These are phyloP conservation scores for Lagerstroemia speciosa DNA, from an alignment of 345 rosid species.

Conservation along the genomic window DNA sequence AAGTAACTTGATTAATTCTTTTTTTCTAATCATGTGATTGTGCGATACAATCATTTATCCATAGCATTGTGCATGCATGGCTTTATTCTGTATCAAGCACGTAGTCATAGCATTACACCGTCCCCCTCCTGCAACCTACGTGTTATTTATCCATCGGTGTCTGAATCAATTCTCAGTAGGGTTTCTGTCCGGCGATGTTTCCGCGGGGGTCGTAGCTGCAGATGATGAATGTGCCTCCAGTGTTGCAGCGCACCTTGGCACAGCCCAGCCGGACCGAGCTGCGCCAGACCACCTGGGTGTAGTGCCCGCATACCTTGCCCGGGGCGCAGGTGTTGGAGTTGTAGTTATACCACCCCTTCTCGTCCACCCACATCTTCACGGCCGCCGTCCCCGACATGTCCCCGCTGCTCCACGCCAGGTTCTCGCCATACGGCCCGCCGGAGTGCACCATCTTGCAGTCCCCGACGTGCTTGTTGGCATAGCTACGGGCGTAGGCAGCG, in stretches of 20 bases:
- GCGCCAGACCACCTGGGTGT: neutral
- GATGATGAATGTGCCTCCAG: neutral
- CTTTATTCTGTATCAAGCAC: too few relatives aligned
- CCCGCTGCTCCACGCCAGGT: neutral
- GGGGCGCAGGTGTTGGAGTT: neutral
- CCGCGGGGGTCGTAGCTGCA: constrained; percentile 4
- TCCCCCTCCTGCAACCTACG: too few relatives aligned
- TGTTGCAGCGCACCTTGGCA: neutral
- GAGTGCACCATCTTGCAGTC: neutral
- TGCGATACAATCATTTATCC: too few relatives aligned
- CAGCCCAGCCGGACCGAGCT: neutral
- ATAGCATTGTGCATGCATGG: too few relatives aligned
- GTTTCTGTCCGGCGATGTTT: neutral
- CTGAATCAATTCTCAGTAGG: too few relatives aligned
- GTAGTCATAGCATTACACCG: too few relatives aligned
- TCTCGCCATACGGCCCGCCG: constrained; percentile 6
- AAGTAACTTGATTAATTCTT: too few relatives aligned
- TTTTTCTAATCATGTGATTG: too few relatives aligned
- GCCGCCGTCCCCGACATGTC: neutral
- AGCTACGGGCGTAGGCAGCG: constrained; percentile 11
- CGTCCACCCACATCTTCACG: constrained; percentile 4
- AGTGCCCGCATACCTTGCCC: neutral
- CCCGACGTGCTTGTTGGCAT: neutral
- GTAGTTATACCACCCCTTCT: constrained; percentile 1
- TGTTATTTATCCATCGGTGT: too few relatives aligned